Percentiles rank a stretch among this genome's conserved stretches.
Conservation (phyloP, 2,329 filamentous ascomycete species). For the Nemania sp. region DNA sequence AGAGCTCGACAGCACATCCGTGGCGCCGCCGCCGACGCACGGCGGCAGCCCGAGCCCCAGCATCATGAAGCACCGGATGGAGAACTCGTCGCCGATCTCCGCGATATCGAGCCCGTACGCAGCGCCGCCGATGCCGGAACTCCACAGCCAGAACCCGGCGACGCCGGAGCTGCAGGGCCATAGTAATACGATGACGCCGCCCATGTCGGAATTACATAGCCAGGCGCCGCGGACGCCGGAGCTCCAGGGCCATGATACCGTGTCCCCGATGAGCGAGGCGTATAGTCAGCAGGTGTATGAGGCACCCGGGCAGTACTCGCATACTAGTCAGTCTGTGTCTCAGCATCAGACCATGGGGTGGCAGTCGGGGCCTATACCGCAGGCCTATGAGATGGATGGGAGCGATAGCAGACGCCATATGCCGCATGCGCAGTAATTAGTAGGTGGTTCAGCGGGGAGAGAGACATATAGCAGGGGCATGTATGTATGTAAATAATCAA, state of each 20-base stretch:
- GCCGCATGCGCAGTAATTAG: slow-evolving; percentile 2
- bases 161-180: slow-evolving; percentile 27
- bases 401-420: slow-evolving; percentile 6
- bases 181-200: slow-evolving; percentile 19
- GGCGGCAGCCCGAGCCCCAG: slow-evolving; percentile 25
- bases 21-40: slow-evolving; percentile 10
- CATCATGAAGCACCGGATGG: slow-evolving; percentile 21
- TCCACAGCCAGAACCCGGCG: slow-evolving; percentile 25
- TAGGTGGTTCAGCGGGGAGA: not conserved
- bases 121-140: slow-evolving; percentile 26
- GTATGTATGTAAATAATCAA: not conserved
- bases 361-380: slow-evolving; percentile 35
- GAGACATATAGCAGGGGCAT: not conserved
- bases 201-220: slow-evolving; percentile 29
- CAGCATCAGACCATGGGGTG: slow-evolving; percentile 31
- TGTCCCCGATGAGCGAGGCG: slow-evolving; percentile 28
- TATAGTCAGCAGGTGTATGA: slow-evolving; percentile 32
- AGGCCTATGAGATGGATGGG: slow-evolving; percentile 36
- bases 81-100: slow-evolving; percentile 35
- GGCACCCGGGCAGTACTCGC: slow-evolving; percentile 26
- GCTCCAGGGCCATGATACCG: slow-evolving; percentile 25
- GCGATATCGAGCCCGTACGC: slow-evolving; percentile 31
- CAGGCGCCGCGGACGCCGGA: slow-evolving; percentile 23
- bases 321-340: slow-evolving; percentile 27
- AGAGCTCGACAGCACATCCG: slow-evolving; percentile 33